Evolutionary conservation across 2,329 filamentous ascomycete species (phyloP), one percentile per base, ranked within the genome.

Genomic region (Xylariales sp.): DNA sequence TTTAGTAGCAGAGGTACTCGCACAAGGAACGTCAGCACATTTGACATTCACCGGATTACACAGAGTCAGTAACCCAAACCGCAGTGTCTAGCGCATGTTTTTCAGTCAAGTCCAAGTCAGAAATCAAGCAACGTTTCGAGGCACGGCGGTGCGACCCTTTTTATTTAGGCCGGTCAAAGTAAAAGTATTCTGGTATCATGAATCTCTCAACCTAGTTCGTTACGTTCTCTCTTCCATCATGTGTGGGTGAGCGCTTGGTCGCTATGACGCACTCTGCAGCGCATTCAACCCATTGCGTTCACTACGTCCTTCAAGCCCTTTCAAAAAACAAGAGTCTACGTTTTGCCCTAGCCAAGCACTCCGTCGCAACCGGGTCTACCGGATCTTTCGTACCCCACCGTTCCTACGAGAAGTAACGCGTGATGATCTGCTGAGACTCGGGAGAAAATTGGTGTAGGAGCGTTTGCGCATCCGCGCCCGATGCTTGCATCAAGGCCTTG

Each of bases 351-450:
- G n/a, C 24, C 8, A 27, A n/a, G 24, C 24, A 27, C 24, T 27
- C n/a, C 8, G 8, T n/a, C 24, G 24, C n/a, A n/a, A 27, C 24
- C 24, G n/a, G 8, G 24, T 27, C n/a, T 27, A 27, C 8, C 24
- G 8, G 24, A 9, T 8, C 7, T 32, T 25, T 25, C 20, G 6
- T 5, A n/a, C 9, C 10, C 16, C 22, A 19, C n/a, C n/a, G n/a
- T 10, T 21, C 44, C 59, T 76, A 88, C 57, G 76, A 74, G 68
- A 95, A 95, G 69, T 84, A 88, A 49, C 78, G 79, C 62, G 84
- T 82, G 46, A 94, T 87, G 9, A 78, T 83, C 57, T 82, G 78
- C 65, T 96, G 90, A 46, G 86, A 84, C 53, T 95, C 87, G 2
- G 83, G 82, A 10, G 82, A 78, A 57, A 97, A 80, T 43, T 82